Base-by-base conservation (phyloP, 148 eudicot genomes). In the Diospyros kaki region DNA sequence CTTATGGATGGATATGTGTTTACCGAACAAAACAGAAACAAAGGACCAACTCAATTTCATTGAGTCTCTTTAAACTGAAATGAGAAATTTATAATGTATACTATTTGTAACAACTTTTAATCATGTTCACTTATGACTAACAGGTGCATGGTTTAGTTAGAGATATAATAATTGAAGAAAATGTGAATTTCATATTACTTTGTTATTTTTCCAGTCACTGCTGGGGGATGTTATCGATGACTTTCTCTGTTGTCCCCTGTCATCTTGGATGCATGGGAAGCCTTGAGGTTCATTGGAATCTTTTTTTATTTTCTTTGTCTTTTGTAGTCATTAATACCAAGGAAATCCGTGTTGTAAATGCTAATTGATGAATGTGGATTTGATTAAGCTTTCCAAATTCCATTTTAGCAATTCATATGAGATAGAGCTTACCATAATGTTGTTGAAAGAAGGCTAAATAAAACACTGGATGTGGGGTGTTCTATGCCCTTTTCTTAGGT, bases 401-500 rank as follows among this genome's bases (percentile, higher is more conserved):
- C 9, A 4, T 68, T 59, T 40, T 39, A 28, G 2, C 54, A 10
- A 68, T 39, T 52, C 45, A 46, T 3, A 1, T 44, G 1, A 12
- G 3, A 66, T 18, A n/a, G 4, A 68, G 13, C 72, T 6, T 59
- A 56, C 18, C 40, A 2, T 5, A 1, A 9, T 18, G 15, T 52
- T 69, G 18, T 69, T 52, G 1, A 40, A 52, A 52, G 45, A 38
- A 52, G 52, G 45, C 39, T 5, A 52, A 12, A 52, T 69, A 5
- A 41, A 12, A 13, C 55, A 38, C 38, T 1, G 58, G 15, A 56
- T 43, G 0, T 50, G 12, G 42, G 58, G 42, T 51, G 18, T 68
- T 42, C 58, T 67, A n/a, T 67, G 9, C 44, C 44, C 28, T 12
- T 61, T 52, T 51, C 52, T 75, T n/a, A 54, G 40, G 73, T 48